Evolutionary conservation across 2,329 filamentous ascomycete species (phyloP), one percentile per base, ranked within the genome.

Genomic region (Pseudogymnoascus sp.): DNA sequence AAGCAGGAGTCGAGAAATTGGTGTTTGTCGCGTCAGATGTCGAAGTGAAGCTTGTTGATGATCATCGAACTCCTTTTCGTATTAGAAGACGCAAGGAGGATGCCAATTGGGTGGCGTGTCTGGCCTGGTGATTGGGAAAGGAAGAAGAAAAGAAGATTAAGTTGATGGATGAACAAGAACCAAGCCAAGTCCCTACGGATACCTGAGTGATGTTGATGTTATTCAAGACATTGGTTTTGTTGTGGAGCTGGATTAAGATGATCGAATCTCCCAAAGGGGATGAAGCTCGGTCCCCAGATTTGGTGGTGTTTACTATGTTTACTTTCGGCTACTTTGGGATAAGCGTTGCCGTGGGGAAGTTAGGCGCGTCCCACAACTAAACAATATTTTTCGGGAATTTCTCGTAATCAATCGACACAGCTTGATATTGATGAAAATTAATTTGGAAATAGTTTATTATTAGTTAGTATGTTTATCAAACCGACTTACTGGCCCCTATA

Each of bases 311-410:
- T 53, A 33, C 47, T 53, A 10, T 53, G 47, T 53, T 53, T 53
- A 53, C 47, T 31, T 33, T 53, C 47, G 47, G 47, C 47, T 53
- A 53, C 47, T 31, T 31, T 53, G 47, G 47, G 47, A 29, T 33
- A 53, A 53, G 47, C 47, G 47, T 53, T 53, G 47, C 47, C 47
- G 47, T 53, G 47, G 47, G 47, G 47, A 53, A 53, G 47, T 53
- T 53, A 53, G 47, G 47, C 47, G 47, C 47, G 47, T 53, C 47
- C 47, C 47, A 53, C 47, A 53, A 53, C 47, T 53, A 53, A 53
- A 53, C 47, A 53, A 53, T 33, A 19, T 26, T 33, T 53, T 53
- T 19, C 6, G 47, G 5, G 47, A 16, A 31, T 19, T 53, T 53
- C 26, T 31, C 7, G 19, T 53, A 53, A 53, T 53, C 26, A 53